Evolutionary conservation across 345 rosid genomes (phyloP), one percentile per base, ranked within the genome.

Genomic region (Eucalyptus caleyi): DNA sequence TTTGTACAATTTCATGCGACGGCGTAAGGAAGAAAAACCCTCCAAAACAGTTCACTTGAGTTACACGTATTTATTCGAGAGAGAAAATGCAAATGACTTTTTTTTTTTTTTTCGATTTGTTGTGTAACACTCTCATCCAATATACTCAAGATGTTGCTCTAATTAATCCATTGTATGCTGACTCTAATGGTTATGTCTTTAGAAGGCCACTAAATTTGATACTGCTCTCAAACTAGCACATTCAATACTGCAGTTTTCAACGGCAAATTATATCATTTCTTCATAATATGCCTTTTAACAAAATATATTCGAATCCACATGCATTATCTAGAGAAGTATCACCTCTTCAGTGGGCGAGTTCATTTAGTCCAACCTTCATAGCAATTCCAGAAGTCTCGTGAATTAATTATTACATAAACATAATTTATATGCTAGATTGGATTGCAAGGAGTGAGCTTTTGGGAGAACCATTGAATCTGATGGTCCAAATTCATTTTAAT

Each of bases 21-120:
- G 3, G 30, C n/a, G 30, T 59, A 59, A 59, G 65, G 65, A 59
- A 5, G n/a, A 1, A 26, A 24, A 59, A 5, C 30, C 69, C 34
- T 62, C 69, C 32, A 1, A 62, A 27, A 13, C 69, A 6, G 7
- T 30, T 30, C 11, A 15, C 69, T 30, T 4, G 34, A 30, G 1
- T 27, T 13, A 30, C 34, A 0, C 8, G 3, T 5, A 59, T 3
- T 6, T 12, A 27, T 62, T 27, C 7, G 69, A 7, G 32, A 13
- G 9, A 30, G 4, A 13, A 13, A 27, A 62, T 62, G 16, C 6
- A 24, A 59, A 24, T 11, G n/a, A 59, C 12, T 59, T 59, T 2
- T 44, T 42, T 4, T 24, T 59, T 10, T 37, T 37, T 37, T 37
- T 37, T 37, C 5, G 40, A 12, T 4, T 59, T 3, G 8, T 30